Base-by-base conservation (phyloP, 257 asterid genomes). In the Nyctanthes arbortristis region DNA sequence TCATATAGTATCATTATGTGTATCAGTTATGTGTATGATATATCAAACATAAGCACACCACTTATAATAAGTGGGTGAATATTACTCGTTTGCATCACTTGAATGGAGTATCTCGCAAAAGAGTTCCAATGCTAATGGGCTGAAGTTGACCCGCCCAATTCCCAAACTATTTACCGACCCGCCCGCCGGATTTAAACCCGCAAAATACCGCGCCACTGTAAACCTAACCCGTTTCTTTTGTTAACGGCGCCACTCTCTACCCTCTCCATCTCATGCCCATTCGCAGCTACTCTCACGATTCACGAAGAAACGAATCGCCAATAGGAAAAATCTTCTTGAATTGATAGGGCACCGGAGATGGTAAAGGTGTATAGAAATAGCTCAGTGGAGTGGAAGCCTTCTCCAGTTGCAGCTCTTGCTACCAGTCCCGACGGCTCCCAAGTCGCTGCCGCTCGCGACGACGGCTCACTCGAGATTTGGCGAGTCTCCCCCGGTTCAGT, bases 401-500 rank as follows among this genome's bases (percentile, higher is more conserved):
- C 71, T 2, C 31, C 49, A 11, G 49, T 47, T n/a, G 62, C 49
- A 66, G 62, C 71, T 30, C 47, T 49, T 28, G 49, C 71, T 24
- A 66, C 72, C 37, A 52, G 55, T 54, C 27, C 28, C 28, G 63
- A 54, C 49, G 27, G 55, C 27, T 54, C 55, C 16, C 63, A 55
- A 30, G 55, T 94, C 1, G 98, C 96, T 61, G 98, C 98, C 16
- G 99, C 98, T 29, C 88, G 98, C 20, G 89, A 85, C 39, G 97
- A 91, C 68, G 88, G 93, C 71, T 81, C 96, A 0, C 78, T 94
- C 6, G 99, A 94, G 85, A 89, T 94, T 77, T 94, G 99, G 99
- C 97, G 91, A 7, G 99, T 91, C 35, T 88, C 96, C 49, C 97
- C 98, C 59, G 98, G 98, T 69, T 89, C 99, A 68, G 91, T 91